Evolutionary conservation across 1,139 yeast species (phyloP).

Genomic region (Geotrichum bryndzae): DNA sequence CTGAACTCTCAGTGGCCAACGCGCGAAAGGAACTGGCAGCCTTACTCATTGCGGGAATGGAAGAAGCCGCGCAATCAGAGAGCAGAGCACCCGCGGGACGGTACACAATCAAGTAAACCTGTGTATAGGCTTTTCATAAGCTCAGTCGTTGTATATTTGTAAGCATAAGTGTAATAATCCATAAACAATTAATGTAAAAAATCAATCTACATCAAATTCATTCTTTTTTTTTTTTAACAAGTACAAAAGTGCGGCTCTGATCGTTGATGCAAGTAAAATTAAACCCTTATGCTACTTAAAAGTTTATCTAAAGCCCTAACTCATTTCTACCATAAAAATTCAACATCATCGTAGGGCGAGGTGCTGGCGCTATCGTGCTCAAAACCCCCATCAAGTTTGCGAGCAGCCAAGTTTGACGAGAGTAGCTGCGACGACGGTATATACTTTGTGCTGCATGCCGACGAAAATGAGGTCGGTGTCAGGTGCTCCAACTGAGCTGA

Average conservation of each 20-base stretch:
- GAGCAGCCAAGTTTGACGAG: neutral
- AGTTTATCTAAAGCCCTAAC: neutral
- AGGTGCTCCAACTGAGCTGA: neutral
- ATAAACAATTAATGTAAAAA: too few species aligned
- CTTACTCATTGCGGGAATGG: conserved; percentile 56
- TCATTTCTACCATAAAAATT: conserved; percentile 2
- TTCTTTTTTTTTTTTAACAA: too few species aligned
- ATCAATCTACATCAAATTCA: too few species aligned
- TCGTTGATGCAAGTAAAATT: too few species aligned
- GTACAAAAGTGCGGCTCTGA: too few species aligned
- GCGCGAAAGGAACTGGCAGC: conserved; percentile 63
- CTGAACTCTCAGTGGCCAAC: conserved; percentile 54
- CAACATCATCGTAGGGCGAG: conserved; percentile 13
- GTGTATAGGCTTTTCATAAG: conserved; percentile 25
- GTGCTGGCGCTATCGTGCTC: conserved; percentile 5
- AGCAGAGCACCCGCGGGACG: conserved; percentile 32
- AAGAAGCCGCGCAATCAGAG: conserved; percentile 39
- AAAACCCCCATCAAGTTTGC: neutral
- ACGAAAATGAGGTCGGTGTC: conserved; percentile 1
- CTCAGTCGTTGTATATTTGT: neutral
- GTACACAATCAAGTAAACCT: conserved; percentile 21
- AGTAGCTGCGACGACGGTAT: neutral
- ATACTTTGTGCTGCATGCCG: conserved; percentile 6
- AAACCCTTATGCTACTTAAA: neutral
- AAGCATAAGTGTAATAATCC: neutral